Base-by-base conservation (phyloP, 1,139 yeast genomes). In the Geotrichum reessii region DNA sequence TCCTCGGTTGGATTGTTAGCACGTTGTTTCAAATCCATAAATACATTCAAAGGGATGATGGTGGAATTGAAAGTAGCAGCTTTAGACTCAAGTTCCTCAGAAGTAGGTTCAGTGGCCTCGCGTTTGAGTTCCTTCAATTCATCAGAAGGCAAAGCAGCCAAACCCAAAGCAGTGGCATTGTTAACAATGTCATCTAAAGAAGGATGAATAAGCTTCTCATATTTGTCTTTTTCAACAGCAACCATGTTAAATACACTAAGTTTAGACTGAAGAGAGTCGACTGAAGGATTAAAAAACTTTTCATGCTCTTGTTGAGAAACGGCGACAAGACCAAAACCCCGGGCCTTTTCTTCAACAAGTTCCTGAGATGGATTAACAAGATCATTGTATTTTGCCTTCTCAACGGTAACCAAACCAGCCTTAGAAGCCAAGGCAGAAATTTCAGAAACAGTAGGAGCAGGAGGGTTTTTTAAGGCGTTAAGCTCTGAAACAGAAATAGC, bases 91-190 rank as follows among this genome's bases (percentile, higher is more conserved):
- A 58, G 27, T 37, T 74, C 78, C 4, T 72, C 70, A 7, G 50
- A 47, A 2, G 70, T 60, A 47, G 63, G 69, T 22, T 63, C 57
- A 8, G 52, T 28, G 2, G 66, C 65, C 21, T 62, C 57, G 14
- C 66, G 58, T 0, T 61, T 56, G 40, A 74, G 58, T 1, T 61
- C 60, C 3, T 67, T 63, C 25, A 65, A 65, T 19, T 71, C 72
- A 0, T 62, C 64, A 52, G 70, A 64, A 1, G 84, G 76, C 28
- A 46, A 46, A 11, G 77, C 71, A 2, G 74, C 73, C 69, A 76
- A 71, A 1, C 81, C 81, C 24, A 53, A 28, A 9, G 25, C 12
- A 19, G 46, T 21, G n/a, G 59, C 56, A 28, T 21, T 33, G 12
- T 49, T 44, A 5, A 50, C 12, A 24, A 57, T 28, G 3, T 27